A percentile compares a stretch with the other conserved stretches of the same genome.
Conservation (phyloP, 2,329 filamentous ascomycete genomes). For the Aspergillus piperis region DNA sequence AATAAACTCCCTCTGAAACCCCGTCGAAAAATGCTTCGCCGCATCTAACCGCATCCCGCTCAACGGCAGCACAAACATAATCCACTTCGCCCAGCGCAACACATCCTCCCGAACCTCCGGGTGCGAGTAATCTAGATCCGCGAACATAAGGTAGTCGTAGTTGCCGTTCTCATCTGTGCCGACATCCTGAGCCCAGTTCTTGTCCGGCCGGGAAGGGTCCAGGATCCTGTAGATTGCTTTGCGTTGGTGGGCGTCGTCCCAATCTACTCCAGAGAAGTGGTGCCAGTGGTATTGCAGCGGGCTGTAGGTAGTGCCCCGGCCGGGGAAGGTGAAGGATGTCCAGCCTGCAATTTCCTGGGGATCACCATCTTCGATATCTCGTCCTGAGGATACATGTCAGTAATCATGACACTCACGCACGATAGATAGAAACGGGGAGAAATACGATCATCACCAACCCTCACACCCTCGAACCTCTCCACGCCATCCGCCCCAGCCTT, state of each 20-base stretch:
- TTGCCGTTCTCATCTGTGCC: constrained; percentile 65
- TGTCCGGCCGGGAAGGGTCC: constrained; percentile 39
- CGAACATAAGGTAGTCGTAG: constrained; percentile 70
- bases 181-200: constrained; percentile 64
- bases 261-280: constrained; percentile 70
- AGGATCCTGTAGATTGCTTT: constrained; percentile 67
- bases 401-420: background rate
- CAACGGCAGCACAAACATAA: constrained; percentile 61
- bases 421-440: background rate
- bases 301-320: constrained; percentile 62
- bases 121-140: constrained; percentile 67
- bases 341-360: constrained; percentile 45
- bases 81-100: constrained; percentile 68
- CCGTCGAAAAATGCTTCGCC: constrained; percentile 69
- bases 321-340: constrained; percentile 67
- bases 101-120: constrained; percentile 66
- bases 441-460: constrained; percentile 58
- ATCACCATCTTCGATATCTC: constrained; percentile 5
- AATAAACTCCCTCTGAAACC: constrained; percentile 68
- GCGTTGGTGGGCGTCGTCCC: constrained; percentile 57
- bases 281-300: constrained; percentile 65
- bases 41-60: constrained; percentile 71
- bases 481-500: constrained; percentile 67
- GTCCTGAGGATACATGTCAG: background rate
- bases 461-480: constrained; percentile 63